phyloP scores from a whole-genome alignment of 2,329 filamentous ascomycete genomes.

The Daldinia sp. region DNA sequence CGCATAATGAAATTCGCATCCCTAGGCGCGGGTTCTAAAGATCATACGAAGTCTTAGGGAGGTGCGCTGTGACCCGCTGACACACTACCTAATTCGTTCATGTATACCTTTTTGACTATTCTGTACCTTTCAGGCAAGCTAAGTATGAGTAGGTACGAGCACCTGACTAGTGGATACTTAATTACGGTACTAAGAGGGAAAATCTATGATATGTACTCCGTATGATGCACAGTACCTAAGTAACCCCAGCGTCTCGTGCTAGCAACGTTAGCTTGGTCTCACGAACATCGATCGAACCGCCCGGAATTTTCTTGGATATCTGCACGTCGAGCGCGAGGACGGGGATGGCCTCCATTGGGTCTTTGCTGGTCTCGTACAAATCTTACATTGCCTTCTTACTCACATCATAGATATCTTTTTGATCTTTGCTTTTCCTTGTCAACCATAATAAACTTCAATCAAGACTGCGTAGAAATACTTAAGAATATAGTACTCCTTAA shows the following conservation, averaged over 20 bases:
- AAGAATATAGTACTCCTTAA: neutral
- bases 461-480: neutral
- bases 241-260: neutral
- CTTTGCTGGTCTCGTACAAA: slow-evolving; percentile 8
- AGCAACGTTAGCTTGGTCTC: slow-evolving; percentile 22
- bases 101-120: neutral
- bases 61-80: slow-evolving; percentile 30
- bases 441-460: slow-evolving; percentile 4
- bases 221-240: slow-evolving; percentile 1
- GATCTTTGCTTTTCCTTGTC: slow-evolving; percentile 15
- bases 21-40: slow-evolving; percentile 28
- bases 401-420: slow-evolving; percentile 6
- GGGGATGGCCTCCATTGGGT: slow-evolving; percentile 17
- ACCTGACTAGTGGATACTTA: too few species aligned
- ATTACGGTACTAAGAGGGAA: too few species aligned
- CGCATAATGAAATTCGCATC: too few species aligned
- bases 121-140: neutral
- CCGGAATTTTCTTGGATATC: slow-evolving; percentile 37
- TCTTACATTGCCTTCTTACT: neutral
- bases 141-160: neutral
- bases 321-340: slow-evolving; percentile 31
- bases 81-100: neutral
- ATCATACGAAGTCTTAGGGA: slow-evolving; percentile 38
- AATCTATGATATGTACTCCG: slow-evolving; percentile 25
- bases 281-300: slow-evolving; percentile 34